Base-by-base conservation (phyloP, 1,139 yeast genomes). In the Yamadazyma diddensiae region DNA sequence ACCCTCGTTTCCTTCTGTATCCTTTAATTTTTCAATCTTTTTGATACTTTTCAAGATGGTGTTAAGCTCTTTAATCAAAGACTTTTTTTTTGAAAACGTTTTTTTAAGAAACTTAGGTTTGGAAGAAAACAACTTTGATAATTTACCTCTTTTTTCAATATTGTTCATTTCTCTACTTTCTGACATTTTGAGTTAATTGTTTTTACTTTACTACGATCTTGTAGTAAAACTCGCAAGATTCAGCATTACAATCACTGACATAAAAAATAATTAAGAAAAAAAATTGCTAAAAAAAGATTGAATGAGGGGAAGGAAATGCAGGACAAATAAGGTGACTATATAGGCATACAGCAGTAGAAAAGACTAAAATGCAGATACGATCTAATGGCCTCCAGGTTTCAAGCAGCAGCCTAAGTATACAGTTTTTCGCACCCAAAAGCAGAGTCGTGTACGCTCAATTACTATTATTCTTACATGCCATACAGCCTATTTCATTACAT, bases 1-100 rank as follows among this genome's bases (percentile, higher is more conserved):
- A n/a, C 19, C 27, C 19, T 12, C 7, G 10, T 5, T 3, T 14
- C 9, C 21, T n/a, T 37, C 36, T 18, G 28, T 25, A 36, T 21
- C 31, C 13, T 41, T 39, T 15, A 40, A 34, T 15, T 38, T 31
- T 26, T 41, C 43, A 15, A 48, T 35, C 8, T 34, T 33, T 13
- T 41, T 36, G 21, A 47, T 37, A 36, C 41, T 30, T 18, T 31
- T 36, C 20, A 37, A 29, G 25, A 49, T 36, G 2, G 26, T 24
- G 20, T 43, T 43, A 17, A 45, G 37, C 25, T 38, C 42, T 11
- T 38, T 34, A n/a, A 33, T 35, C 16, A 36, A 22, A 6, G 27
- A 31, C 14, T 32, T 30, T 21, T 36, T 35, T 28, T 36, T 41
- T 5, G 16, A 28, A 19, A 33, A 30, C 11, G 42, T 12, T 14